These are phyloP conservation scores for Fusarium sp. DNA, from an alignment of 2,329 filamentous ascomycete species.

Conservation along the genomic window DNA sequence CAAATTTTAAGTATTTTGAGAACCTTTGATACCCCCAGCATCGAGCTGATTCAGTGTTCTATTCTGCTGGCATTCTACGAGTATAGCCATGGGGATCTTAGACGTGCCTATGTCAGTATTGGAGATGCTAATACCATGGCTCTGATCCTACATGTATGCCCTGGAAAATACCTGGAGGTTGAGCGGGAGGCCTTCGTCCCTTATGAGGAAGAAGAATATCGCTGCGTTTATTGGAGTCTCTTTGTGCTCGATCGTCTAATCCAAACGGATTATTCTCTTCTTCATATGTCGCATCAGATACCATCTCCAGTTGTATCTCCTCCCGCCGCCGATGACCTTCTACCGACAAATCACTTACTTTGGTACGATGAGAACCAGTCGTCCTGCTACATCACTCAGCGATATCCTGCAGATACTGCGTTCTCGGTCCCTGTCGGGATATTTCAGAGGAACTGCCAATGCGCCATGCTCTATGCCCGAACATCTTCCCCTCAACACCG, in stretches of 20 bases:
- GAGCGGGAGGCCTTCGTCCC: slow-evolving; percentile 46
- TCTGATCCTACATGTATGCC: slow-evolving; percentile 53
- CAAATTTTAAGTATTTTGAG: slow-evolving; percentile 56
- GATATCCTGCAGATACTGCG: slow-evolving; percentile 46
- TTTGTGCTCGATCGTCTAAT: slow-evolving; percentile 59
- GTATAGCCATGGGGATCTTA: slow-evolving; percentile 59
- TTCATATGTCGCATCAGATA: slow-evolving; percentile 52
- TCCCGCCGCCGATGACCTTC: slow-evolving; percentile 51
- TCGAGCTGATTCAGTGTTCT: slow-evolving; percentile 59
- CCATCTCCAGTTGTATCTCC: slow-evolving; percentile 47
- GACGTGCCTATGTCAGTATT: slow-evolving; percentile 60
- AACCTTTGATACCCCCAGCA: slow-evolving; percentile 53
- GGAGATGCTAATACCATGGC: slow-evolving; percentile 57
- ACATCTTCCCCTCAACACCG: slow-evolving; percentile 39
- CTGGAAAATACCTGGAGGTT: slow-evolving; percentile 53
- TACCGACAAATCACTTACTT: slow-evolving; percentile 53
- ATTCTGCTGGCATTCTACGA: slow-evolving; percentile 60
- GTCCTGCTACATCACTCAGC: slow-evolving; percentile 35
- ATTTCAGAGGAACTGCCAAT: slow-evolving; percentile 55
- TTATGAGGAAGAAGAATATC: slow-evolving; percentile 56
- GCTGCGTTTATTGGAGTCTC: slow-evolving; percentile 60
- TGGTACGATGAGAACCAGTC: slow-evolving; percentile 47
- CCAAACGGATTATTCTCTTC: slow-evolving; percentile 51
- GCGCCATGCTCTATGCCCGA: slow-evolving; percentile 52
- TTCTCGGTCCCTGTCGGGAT: slow-evolving; percentile 52